Percentiles rank a stretch among this genome's conserved stretches.
Conservation (phyloP, 2,329 filamentous ascomycete genomes). For the Pseudocercospora fijiensis region DNA sequence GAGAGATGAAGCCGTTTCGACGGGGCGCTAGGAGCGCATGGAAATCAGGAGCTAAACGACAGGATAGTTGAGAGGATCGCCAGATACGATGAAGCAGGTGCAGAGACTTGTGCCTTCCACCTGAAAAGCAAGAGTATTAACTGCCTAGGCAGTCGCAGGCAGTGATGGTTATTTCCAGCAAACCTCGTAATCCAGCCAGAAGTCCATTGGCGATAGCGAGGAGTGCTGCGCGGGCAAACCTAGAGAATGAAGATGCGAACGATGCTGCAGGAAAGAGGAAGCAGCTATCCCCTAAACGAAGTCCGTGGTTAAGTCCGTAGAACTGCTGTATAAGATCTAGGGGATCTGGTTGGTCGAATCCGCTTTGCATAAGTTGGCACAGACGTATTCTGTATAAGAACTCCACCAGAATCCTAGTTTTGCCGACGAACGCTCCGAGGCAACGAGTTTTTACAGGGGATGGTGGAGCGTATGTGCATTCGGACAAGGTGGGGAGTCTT, state of each 20-base stretch:
- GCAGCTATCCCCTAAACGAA: too few relatives aligned
- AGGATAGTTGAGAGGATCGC: not conserved
- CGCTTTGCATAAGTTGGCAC: too few relatives aligned
- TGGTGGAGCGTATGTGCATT: too few relatives aligned
- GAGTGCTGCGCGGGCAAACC: not conserved
- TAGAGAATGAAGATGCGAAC: not conserved
- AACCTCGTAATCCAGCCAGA: not conserved
- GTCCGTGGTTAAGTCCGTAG: too few relatives aligned
- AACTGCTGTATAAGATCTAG: too few relatives aligned
- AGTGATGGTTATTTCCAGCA: not conserved
- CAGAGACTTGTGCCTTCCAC: not conserved
- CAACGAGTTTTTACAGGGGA: too few relatives aligned
- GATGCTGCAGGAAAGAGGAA: not conserved
- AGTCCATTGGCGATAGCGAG: not conserved
- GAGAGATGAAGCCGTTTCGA: slow-evolving; percentile 16
- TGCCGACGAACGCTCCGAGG: too few relatives aligned
- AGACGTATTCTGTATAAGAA: too few relatives aligned
- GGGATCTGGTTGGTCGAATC: too few relatives aligned
- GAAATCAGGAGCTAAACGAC: not conserved
- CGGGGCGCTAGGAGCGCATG: not conserved
- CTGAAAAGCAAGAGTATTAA: not conserved
- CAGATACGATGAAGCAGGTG: not conserved
- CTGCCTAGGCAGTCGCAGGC: not conserved
- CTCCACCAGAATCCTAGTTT: too few relatives aligned
- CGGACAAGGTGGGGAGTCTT: too few relatives aligned